These are phyloP conservation scores for Astrephomene gubernaculifera DNA, from an alignment of 139 green algal species.

Conservation along the genomic window DNA sequence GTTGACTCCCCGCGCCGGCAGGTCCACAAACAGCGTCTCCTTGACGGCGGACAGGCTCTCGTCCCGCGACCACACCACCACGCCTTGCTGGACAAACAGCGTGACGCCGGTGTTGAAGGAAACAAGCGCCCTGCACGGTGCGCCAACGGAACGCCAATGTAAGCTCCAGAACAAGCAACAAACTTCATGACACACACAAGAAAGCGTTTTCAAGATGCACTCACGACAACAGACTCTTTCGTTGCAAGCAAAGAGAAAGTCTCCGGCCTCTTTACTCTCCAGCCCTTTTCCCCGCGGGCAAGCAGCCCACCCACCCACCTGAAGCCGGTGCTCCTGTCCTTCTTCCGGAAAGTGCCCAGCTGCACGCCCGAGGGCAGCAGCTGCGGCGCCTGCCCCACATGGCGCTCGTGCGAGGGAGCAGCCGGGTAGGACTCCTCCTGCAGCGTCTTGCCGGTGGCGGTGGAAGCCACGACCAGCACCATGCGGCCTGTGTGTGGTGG, in stretches of 20 bases:
- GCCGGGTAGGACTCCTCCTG: background rate
- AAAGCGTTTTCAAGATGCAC: too few relatives aligned
- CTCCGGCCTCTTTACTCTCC: too few relatives aligned
- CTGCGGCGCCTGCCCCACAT: background rate
- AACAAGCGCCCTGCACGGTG: conserved; percentile 60
- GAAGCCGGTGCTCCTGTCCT: conserved; percentile 44
- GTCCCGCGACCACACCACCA: conserved; percentile 75
- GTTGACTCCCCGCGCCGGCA: conserved; percentile 59
- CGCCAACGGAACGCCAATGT: too few relatives aligned
- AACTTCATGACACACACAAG: too few relatives aligned
- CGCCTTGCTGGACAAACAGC: conserved; percentile 58
- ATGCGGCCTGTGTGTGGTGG: background rate
- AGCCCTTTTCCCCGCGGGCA: too few relatives aligned
- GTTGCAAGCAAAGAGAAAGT: too few relatives aligned
- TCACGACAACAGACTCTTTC: too few relatives aligned
- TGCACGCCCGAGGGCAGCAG: background rate
- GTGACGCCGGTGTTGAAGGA: conserved; percentile 60
- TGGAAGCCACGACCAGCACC: background rate
- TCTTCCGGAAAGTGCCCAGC: conserved; percentile 46
- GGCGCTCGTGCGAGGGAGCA: background rate
- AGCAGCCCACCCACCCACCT: too few relatives aligned
- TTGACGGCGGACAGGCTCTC: conserved; percentile 74
- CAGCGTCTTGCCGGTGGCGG: background rate
- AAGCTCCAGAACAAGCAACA: too few relatives aligned
- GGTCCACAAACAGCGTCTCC: conserved; percentile 74